Evolutionary conservation across 2,329 filamentous ascomycete species (phyloP), one percentile per base, ranked within the genome.

Genomic region (Colletotrichum eremochloae): DNA sequence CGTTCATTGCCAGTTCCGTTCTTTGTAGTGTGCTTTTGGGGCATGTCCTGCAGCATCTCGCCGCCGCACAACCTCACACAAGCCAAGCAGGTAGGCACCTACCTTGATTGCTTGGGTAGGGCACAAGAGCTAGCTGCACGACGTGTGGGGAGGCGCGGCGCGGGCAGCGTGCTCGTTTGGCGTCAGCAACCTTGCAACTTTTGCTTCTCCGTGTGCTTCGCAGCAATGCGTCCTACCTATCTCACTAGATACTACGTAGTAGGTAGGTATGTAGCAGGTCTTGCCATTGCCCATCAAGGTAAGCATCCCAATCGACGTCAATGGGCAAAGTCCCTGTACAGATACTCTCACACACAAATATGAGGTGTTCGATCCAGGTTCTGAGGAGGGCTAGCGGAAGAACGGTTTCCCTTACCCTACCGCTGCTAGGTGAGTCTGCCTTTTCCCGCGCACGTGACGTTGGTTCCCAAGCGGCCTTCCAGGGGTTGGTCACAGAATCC

Each of bases 371-470:
- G 62, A 56, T 48, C 68, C 50, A 71, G 50, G 63, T 36, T 24
- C 24, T 24, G 24, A 24, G 24, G 24, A 24, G 24, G 24, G 24
- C 24, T 24, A 24, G 24, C 24, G 24, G 24, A 24, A 24, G 24
- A 24, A 36, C 33, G 9, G 40, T 63, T 40, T 40, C 48, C 61
- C 52, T 69, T 62, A 62, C 55, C n/a, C 63, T 70, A 53, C 36
- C 67, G 40, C 53, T 11, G 20, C 53, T 66, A 40, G 24, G 24
- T 24, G 24, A 24, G 24, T 24, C 24, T 24, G 24, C 44, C 65
- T 60, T 60, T 60, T 68, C 12, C 65, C 53, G 65, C 24, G 31
- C 69, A 71, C 69, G 69, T 71, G 69, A 71, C 58, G 14, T 6
- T 31, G 5, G 9, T 24, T 24, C 44, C n/a, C 46, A 15, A 40